These are phyloP conservation scores for Zea mays DNA, from an alignment of 176 grass and related monocot genomes.

Conservation along the genomic window Zm-B73-REFERENCE-NAM-5.0 NC_050103.1:167775001-167775500, in stretches of 20 bases:
- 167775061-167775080: constrained; percentile 78
- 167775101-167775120: background rate
- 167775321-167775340: background rate
- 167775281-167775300: too few relatives aligned
- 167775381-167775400: background rate
- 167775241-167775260: too few relatives aligned
- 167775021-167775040: constrained; percentile 80
- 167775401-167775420: background rate
- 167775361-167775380: constrained; percentile 42
- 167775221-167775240: too few relatives aligned
- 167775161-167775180: too few relatives aligned
- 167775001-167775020: constrained; percentile 62
- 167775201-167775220: too few relatives aligned
- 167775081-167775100: constrained; percentile 71
- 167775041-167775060: constrained; percentile 80
- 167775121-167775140: background rate
- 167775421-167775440: constrained; percentile 64
- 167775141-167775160: too few relatives aligned
- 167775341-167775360: constrained; percentile 35
- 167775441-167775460: constrained; percentile 56
- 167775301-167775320: background rate
- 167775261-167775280: too few relatives aligned
- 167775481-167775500: background rate
- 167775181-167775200: too few relatives aligned
- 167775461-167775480: background rate